Conservation (phyloP, 2,329 filamentous ascomycete genomes). For the Aspergillus amoenus region DNA sequence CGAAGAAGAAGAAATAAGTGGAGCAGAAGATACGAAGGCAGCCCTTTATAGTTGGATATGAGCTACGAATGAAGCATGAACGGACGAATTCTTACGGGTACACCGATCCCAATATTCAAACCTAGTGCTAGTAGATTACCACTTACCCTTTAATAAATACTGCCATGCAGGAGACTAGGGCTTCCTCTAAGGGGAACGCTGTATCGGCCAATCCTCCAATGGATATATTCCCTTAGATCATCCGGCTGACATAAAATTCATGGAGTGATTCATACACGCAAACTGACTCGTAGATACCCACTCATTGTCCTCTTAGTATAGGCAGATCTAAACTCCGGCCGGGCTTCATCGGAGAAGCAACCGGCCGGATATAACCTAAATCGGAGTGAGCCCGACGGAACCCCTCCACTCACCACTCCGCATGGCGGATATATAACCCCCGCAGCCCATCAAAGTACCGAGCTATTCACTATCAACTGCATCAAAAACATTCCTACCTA, state of each 20-base stretch:
- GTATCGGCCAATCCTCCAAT: too few relatives aligned
- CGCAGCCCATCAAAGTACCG: not conserved
- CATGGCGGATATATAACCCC: not conserved
- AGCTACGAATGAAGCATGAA: too few relatives aligned
- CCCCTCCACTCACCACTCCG: not conserved
- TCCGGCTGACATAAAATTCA: not conserved
- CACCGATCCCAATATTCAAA: too few relatives aligned
- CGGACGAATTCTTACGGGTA: too few relatives aligned
- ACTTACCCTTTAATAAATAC: too few relatives aligned
- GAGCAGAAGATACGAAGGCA: not conserved
- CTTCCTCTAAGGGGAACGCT: too few relatives aligned
- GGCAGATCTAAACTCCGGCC: not conserved
- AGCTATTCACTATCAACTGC: not conserved
- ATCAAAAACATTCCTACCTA: not conserved
- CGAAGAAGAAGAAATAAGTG: conserved; percentile 60
- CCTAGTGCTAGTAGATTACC: too few relatives aligned
- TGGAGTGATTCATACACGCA: not conserved
- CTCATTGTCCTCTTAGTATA: not conserved
- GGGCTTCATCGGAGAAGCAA: not conserved
- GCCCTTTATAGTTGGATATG: not conserved
- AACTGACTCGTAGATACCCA: not conserved
- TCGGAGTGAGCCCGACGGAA: not conserved
- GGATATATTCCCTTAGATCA: too few relatives aligned
- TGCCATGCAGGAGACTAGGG: too few relatives aligned
- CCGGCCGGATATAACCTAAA: not conserved